Conservation (phyloP, 305 asterid genomes). For the Fraxinus floribunda region DNA sequence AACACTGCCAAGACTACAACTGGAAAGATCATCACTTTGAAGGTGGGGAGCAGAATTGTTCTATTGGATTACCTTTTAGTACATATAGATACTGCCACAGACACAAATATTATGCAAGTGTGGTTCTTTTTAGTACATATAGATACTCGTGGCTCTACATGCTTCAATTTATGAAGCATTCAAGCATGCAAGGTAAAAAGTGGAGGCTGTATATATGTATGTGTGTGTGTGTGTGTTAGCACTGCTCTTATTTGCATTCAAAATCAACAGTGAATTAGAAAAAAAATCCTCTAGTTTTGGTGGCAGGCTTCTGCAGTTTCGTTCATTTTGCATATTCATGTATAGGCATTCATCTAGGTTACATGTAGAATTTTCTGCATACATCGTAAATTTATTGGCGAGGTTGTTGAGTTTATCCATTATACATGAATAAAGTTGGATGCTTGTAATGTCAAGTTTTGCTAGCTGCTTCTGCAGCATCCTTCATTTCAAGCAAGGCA, state of each 20-base stretch:
- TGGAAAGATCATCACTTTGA: neutral
- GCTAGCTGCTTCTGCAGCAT: constrained; percentile 34
- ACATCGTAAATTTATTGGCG: neutral
- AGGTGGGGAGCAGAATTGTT: neutral
- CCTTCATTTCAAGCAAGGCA: constrained; percentile 68
- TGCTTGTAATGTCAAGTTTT: neutral
- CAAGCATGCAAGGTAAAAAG: neutral
- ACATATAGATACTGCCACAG: neutral
- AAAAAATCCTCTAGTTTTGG: constrained; percentile 15
- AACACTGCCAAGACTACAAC: neutral
- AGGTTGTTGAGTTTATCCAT: neutral
- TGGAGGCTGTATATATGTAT: neutral
- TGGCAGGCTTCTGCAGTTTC: constrained; percentile 34
- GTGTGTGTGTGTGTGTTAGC: neutral
- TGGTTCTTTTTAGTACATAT: neutral
- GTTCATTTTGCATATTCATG: constrained; percentile 41
- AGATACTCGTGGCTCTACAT: neutral
- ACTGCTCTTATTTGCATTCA: neutral
- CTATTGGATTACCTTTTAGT: neutral
- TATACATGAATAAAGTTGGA: neutral
- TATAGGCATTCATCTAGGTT: neutral
- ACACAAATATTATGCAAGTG: neutral
- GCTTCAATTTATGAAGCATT: neutral
- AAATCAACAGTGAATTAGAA: neutral
- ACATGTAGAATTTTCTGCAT: neutral